phyloP scores from a whole-genome alignment of 2,329 filamentous ascomycete species.

The Cordyceps cicadae region DNA sequence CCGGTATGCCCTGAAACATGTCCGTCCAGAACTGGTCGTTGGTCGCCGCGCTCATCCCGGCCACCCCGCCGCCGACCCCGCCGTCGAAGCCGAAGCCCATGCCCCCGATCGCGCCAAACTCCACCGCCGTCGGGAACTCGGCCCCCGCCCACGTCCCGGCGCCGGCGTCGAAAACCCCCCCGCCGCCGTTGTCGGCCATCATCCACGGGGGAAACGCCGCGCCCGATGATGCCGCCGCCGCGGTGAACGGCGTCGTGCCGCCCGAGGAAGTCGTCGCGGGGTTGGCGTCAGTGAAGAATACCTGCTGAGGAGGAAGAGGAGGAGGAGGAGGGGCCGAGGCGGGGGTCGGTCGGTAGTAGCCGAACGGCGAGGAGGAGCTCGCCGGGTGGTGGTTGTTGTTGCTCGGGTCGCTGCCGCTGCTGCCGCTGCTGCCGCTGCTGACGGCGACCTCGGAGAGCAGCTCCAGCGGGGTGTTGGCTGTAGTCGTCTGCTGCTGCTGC shows the following conservation, averaged over 20 bases:
- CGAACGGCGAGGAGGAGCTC: conserved; percentile 9
- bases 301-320: background rate
- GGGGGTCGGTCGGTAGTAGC: background rate
- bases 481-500: conserved; percentile 19
- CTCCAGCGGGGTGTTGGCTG: conserved; percentile 47
- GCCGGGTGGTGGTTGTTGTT: background rate
- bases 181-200: background rate
- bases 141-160: background rate
- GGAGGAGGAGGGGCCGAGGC: background rate
- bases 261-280: background rate
- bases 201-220: conserved; percentile 5
- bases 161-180: background rate
- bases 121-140: conserved; percentile 5
- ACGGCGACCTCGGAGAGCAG: conserved; percentile 51
- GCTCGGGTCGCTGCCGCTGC: conserved; percentile 31
- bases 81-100: background rate
- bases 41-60: conserved; percentile 17
- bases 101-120: background rate
- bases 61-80: conserved; percentile 11
- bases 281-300: background rate
- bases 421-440: conserved; percentile 33
- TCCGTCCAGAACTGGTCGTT: conserved; percentile 33
- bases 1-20: conserved; percentile 28
- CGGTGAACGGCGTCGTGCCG: background rate
- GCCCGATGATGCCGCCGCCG: background rate